A percentile compares a stretch with the other conserved stretches of the same genome.
phyloP scores from a whole-genome alignment of 2,329 filamentous ascomycete species.

The Ophiostoma sp. region DNA sequence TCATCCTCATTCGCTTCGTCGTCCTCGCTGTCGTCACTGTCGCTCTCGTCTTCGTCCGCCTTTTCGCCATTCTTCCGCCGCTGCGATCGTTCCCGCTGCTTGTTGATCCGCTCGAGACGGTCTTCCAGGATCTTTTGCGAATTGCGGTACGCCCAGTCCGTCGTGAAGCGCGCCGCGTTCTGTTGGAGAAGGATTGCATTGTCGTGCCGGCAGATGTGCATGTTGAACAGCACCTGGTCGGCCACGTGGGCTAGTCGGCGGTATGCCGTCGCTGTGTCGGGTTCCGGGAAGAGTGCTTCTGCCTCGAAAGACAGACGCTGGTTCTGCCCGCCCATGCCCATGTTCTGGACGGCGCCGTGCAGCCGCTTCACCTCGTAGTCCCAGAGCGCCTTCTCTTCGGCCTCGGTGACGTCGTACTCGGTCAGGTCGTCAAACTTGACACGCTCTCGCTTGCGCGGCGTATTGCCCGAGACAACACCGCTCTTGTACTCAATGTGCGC shows the following conservation, averaged over 20 bases:
- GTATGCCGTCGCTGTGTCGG: slow-evolving; percentile 14
- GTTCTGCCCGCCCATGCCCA: slow-evolving; percentile 3
- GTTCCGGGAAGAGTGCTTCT: slow-evolving; percentile 5
- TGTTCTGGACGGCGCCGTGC: slow-evolving; percentile 10
- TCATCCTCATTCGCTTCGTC: neutral
- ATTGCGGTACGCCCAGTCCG: slow-evolving; percentile 14
- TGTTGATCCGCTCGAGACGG: slow-evolving; percentile 9
- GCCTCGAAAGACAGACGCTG: slow-evolving; percentile 2
- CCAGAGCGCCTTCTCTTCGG: slow-evolving; percentile 16
- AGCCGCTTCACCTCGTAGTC: slow-evolving; percentile 14
- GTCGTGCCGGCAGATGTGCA: slow-evolving; percentile 22
- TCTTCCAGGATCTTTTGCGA: slow-evolving; percentile 18
- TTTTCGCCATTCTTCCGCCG: neutral
- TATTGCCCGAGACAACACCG: slow-evolving; percentile 16
- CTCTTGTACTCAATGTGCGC: slow-evolving; percentile 19
- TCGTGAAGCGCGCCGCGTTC: neutral
- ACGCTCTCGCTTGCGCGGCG: slow-evolving; percentile 15
- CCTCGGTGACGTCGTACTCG: slow-evolving; percentile 21
- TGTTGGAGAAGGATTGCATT: slow-evolving; percentile 10
- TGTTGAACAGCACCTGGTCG: slow-evolving; percentile 22
- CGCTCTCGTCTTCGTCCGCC: neutral
- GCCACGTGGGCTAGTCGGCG: slow-evolving; percentile 4
- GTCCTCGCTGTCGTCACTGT: neutral
- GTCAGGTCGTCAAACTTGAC: slow-evolving; percentile 19
- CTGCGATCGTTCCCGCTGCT: neutral